Evolutionary conservation across 2,329 filamentous ascomycete species (phyloP).

Genomic region (Aureobasidium sp.): DNA sequence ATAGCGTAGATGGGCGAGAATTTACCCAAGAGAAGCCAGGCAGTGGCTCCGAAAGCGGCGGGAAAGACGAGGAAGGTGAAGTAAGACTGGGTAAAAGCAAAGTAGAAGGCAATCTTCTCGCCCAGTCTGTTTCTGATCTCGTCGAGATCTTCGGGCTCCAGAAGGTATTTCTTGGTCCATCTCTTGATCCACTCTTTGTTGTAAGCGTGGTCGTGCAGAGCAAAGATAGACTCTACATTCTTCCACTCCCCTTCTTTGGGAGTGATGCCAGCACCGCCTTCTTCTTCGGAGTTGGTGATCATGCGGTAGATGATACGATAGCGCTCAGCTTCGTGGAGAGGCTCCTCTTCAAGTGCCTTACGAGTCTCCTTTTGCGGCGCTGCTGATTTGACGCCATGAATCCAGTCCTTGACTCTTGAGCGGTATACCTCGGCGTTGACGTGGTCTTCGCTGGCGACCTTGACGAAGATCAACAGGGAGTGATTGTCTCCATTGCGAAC

Average conservation of each 20-base stretch:
- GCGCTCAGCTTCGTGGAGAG: conserved; percentile 80
- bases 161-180: conserved; percentile 42
- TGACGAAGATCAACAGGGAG: conserved; percentile 76
- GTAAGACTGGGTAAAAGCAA: conserved; percentile 87
- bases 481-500: conserved; percentile 71
- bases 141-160: conserved; percentile 43
- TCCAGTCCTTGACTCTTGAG: conserved; percentile 85
- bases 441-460: conserved; percentile 66
- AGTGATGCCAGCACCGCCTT: conserved; percentile 46
- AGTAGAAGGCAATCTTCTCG: conserved; percentile 79
- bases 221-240: conserved; percentile 43
- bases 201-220: conserved; percentile 45
- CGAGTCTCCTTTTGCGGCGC: conserved; percentile 68
- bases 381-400: conserved; percentile 74
- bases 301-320: conserved; percentile 82
- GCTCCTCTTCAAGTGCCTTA: conserved; percentile 62
- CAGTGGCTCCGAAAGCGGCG: conserved; percentile 65
- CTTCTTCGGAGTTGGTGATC: conserved; percentile 41
- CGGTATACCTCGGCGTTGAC: conserved; percentile 77
- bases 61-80: conserved; percentile 80
- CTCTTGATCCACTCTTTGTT: conserved; percentile 50
- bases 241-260: conserved; percentile 46
- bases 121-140: conserved; percentile 46
- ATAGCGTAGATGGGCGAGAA: conserved; percentile 79
- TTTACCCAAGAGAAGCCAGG: conserved; percentile 75